phyloP scores from a whole-genome alignment of 768 basidiomycete genomes.

The Crucibulum laeve region DNA sequence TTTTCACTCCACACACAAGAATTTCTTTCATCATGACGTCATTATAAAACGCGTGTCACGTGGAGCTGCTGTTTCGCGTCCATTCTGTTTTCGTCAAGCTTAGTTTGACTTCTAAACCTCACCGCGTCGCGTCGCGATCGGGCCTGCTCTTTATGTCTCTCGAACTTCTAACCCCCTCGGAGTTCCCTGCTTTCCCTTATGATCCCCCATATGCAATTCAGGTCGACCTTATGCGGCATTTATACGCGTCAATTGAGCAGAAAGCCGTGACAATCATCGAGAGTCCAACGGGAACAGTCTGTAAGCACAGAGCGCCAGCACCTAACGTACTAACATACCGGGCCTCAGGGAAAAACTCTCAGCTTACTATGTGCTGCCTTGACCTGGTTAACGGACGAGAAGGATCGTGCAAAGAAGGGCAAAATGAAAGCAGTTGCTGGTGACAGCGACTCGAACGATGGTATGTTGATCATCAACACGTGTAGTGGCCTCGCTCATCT shows the following conservation, averaged over 20 bases:
- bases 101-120: too few relatives aligned
- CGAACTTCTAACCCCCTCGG: constrained; percentile 56
- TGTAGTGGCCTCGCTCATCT: background rate
- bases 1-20: background rate
- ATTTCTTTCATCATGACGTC: background rate
- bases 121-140: background rate
- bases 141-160: constrained; percentile 10
- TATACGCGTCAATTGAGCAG: constrained; percentile 77
- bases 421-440: constrained; percentile 40
- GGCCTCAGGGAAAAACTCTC: constrained; percentile 86
- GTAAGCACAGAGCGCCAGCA: too few relatives aligned
- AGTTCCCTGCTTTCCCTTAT: constrained; percentile 83
- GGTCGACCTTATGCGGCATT: constrained; percentile 79
- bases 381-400: constrained; percentile 72
- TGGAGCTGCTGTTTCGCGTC: too few relatives aligned
- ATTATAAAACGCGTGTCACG: background rate
- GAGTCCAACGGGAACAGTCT: constrained; percentile 85
- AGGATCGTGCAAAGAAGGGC: constrained; percentile 64
- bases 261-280: constrained; percentile 78
- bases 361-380: constrained; percentile 74
- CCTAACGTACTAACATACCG: too few relatives aligned
- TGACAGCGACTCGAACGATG: constrained; percentile 19
- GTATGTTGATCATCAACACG: too few relatives aligned
- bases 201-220: constrained; percentile 82
- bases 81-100: too few relatives aligned